Evolutionary conservation across 2,329 filamentous ascomycete genomes (phyloP), one percentile per base, ranked within the genome.

Genomic region (Botrytis byssoidea): DNA sequence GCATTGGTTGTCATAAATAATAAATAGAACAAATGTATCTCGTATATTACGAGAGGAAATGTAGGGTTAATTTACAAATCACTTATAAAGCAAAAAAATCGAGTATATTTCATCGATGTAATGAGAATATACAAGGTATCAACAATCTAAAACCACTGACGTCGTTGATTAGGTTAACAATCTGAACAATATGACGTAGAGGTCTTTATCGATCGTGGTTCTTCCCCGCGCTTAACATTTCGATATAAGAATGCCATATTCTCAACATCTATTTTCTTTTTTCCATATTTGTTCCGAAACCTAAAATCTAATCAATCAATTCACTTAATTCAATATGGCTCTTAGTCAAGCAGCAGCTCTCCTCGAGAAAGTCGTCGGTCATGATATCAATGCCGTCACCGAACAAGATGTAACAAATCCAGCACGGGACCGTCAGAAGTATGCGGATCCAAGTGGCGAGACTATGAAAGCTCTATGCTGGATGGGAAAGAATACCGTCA

Each of bases 381-480:
- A 95, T 80, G 87, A 84, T 77, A 86, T 88, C 77, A 91, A 91
- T 78, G 86, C 90, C 29, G 85, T 87, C 70, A 92, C 89, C 1
- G 83, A 86, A 25, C 93, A 95, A 75, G 90, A 96, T 79, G 85
- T 95, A 66, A 84, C 88, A 74, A 90, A 90, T 77, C 92, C 92
- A n/a, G 84, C 77, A 37, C 77, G 68, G 77, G 85, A 91, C 74
- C 82, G 84, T 32, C 81, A 80, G 46, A 85, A 85, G 76, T 85
- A 85, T 80, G 88, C 85, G 37, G 83, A 88, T 78, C 82, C 85
- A 7, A 83, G 82, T 4, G 82, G 82, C 46, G 87, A 90, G 78
- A 91, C 83, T 25, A 96, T 97, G 92, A 92, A 93, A 82, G 94
- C 94, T 0, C 83, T 97, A 22, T 88, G 88, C 3, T 97, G 94